phyloP scores from a whole-genome alignment of 805 yeast species.

The Kazachstania taianensis region DNA sequence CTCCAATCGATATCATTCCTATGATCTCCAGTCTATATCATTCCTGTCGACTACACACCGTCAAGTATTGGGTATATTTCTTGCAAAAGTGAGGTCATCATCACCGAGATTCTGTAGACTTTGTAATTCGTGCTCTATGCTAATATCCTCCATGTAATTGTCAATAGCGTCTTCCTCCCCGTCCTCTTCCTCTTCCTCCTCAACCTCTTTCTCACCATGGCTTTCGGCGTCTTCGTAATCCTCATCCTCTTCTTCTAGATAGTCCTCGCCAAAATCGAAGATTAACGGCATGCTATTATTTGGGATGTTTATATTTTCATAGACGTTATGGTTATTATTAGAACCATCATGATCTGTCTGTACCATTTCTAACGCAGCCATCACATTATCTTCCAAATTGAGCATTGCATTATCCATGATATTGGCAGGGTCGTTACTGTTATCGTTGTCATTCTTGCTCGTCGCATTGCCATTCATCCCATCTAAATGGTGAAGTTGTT shows the following conservation, averaged over 20 bases:
- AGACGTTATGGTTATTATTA: conserved; percentile 2
- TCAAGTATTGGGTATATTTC: too few species aligned
- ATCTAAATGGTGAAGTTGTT: conserved; percentile 8
- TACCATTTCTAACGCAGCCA: conserved; percentile 22
- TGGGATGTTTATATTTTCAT: not conserved
- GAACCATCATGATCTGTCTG: conserved; percentile 9
- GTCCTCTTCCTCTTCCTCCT: conserved; percentile 2
- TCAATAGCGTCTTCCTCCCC: conserved; percentile 1
- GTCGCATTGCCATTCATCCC: not conserved
- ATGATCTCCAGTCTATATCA: too few species aligned
- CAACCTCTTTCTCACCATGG: conserved; percentile 3
- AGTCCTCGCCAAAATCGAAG: conserved; percentile 8
- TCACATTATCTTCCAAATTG: conserved; percentile 22
- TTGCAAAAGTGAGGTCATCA: not conserved
- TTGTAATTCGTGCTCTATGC: conserved; percentile 4
- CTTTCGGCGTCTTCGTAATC: conserved; percentile 9
- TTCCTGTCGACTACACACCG: too few species aligned
- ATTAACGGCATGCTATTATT: conserved; percentile 3
- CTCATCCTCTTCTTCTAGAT: conserved; percentile 9
- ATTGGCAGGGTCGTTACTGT: not conserved
- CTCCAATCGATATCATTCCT: too few species aligned
- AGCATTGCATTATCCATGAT: conserved; percentile 19
- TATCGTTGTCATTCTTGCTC: not conserved
- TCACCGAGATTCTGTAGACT: conserved; percentile 2
- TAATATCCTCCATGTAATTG: conserved; percentile 1